Evolutionary conservation across 1,284 basidiomycete genomes (phyloP).

Genomic region (Caloboletus inedulis): DNA sequence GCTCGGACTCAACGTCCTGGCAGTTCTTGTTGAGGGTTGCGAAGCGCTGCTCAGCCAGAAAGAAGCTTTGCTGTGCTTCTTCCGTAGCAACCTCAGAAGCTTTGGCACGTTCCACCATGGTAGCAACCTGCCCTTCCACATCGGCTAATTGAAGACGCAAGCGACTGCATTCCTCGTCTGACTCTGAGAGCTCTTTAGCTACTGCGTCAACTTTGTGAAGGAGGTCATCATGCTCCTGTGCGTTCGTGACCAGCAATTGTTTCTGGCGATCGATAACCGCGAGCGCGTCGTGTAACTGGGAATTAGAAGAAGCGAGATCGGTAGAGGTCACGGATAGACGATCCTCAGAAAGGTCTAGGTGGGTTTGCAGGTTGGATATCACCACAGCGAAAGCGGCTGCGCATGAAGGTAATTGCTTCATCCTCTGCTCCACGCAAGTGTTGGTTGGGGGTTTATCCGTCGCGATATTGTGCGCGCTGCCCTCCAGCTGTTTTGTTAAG

Average conservation of each 20-base stretch:
- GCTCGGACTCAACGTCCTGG: slow-evolving; percentile 56
- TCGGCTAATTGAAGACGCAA: slow-evolving; percentile 17
- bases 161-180: slow-evolving; percentile 17
- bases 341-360: slow-evolving; percentile 28
- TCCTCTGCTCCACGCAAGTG: slow-evolving; percentile 14
- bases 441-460: background rate
- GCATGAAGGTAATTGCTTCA: slow-evolving; percentile 33
- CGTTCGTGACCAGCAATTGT: background rate
- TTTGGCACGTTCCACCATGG: slow-evolving; percentile 33
- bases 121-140: slow-evolving; percentile 32
- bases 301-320: slow-evolving; percentile 15
- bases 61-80: slow-evolving; percentile 34
- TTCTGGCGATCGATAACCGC: slow-evolving; percentile 18
- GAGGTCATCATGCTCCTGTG: slow-evolving; percentile 15
- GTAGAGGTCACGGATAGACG: slow-evolving; percentile 10
- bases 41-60: slow-evolving; percentile 33
- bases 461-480: background rate
- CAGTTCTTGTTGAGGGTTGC: slow-evolving; percentile 41
- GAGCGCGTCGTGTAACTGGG: slow-evolving; percentile 17
- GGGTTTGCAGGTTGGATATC: slow-evolving; percentile 35
- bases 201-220: slow-evolving; percentile 15
- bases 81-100: slow-evolving; percentile 35
- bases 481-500: slow-evolving; percentile 29
- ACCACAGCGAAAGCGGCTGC: slow-evolving; percentile 35
- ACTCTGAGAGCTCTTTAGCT: slow-evolving; percentile 18